Evolutionary conservation across 2,329 filamentous ascomycete genomes (phyloP).

Genomic region (Xylariomycetidae sp.): DNA sequence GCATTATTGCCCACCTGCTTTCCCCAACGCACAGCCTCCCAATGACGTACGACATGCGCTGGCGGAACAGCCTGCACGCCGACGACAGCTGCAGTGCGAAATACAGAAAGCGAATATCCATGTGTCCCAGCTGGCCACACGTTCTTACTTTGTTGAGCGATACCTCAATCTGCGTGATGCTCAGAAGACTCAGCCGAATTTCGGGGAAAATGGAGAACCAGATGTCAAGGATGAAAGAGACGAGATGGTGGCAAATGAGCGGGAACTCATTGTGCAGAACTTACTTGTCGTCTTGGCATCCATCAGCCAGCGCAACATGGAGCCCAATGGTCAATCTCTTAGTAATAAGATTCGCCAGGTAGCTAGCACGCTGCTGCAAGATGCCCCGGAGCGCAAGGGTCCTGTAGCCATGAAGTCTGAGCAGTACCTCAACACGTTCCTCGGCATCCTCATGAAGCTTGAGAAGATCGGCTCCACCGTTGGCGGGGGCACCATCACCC

Average conservation of each 20-base stretch:
- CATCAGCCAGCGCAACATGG: conserved; percentile 81
- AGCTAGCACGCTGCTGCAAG: conserved; percentile 71
- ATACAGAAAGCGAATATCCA: conserved; percentile 93
- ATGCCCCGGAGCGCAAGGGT: conserved; percentile 46
- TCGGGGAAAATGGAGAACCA: conserved; percentile 37
- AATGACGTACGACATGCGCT: conserved; percentile 48
- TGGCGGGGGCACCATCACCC: conserved; percentile 35
- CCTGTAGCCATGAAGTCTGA: conserved; percentile 55
- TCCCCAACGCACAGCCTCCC: conserved; percentile 39
- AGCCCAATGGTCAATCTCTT: conserved; percentile 60
- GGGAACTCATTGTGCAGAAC: conserved; percentile 76
- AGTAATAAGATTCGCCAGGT: conserved; percentile 83
- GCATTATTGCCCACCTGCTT: conserved; percentile 48
- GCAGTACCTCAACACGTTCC: conserved; percentile 65
- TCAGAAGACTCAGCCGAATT: conserved; percentile 44
- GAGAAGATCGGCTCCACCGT: conserved; percentile 63
- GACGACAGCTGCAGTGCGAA: conserved; percentile 68
- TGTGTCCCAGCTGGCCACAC: conserved; percentile 72
- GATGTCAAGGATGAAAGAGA: conserved; percentile 37
- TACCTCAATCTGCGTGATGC: conserved; percentile 75
- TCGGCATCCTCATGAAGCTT: conserved; percentile 70
- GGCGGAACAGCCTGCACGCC: conserved; percentile 43
- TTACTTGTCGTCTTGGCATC: conserved; percentile 69
- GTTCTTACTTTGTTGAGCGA: conserved; percentile 81
- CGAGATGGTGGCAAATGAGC: conserved; percentile 66